Percentiles rank a stretch among this genome's conserved stretches.
phyloP scores from a whole-genome alignment of 2,329 filamentous ascomycete genomes.

The Diaporthe batatas region DNA sequence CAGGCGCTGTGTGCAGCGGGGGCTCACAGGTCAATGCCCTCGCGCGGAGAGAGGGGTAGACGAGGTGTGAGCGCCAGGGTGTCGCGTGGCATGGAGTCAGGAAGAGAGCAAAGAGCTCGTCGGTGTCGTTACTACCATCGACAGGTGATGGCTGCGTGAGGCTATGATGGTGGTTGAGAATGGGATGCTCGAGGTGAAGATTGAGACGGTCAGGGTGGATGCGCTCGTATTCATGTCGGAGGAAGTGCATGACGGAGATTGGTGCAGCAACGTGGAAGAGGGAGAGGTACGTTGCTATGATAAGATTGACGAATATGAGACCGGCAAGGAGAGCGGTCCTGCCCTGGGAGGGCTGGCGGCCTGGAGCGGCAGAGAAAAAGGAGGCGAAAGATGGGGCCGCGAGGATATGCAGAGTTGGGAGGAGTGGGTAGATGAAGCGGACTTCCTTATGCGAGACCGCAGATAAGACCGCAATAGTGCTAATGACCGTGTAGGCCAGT shows the following conservation, averaged over 20 bases:
- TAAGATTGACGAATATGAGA: slow-evolving; percentile 75
- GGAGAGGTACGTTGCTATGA: slow-evolving; percentile 80
- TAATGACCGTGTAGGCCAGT: slow-evolving; percentile 69
- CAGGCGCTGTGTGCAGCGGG: slow-evolving; percentile 75
- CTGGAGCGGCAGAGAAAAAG: slow-evolving; percentile 67
- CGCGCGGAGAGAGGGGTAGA: slow-evolving; percentile 80
- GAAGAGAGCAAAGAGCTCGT: slow-evolving; percentile 79
- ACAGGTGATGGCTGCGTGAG: slow-evolving; percentile 47
- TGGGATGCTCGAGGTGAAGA: slow-evolving; percentile 44
- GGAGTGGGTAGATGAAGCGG: slow-evolving; percentile 93
- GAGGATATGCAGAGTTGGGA: slow-evolving; percentile 87
- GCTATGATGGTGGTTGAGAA: slow-evolving; percentile 39
- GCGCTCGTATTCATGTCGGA: slow-evolving; percentile 79
- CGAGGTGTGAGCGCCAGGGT: slow-evolving; percentile 90
- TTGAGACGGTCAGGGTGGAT: slow-evolving; percentile 61
- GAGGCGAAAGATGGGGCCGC: slow-evolving; percentile 75
- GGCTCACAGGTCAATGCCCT: slow-evolving; percentile 94
- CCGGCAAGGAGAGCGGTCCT: slow-evolving; percentile 69
- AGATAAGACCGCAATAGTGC: slow-evolving; percentile 76
- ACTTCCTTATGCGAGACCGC: slow-evolving; percentile 95
- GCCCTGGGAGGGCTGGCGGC: slow-evolving; percentile 46
- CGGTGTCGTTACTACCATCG: slow-evolving; percentile 46
- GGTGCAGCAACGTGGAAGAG: slow-evolving; percentile 85
- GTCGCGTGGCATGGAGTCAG: slow-evolving; percentile 97
- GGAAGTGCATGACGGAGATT: slow-evolving; percentile 78